Conservation (phyloP, 495 filamentous ascomycete species). For the Xylaria palmicola region DNA sequence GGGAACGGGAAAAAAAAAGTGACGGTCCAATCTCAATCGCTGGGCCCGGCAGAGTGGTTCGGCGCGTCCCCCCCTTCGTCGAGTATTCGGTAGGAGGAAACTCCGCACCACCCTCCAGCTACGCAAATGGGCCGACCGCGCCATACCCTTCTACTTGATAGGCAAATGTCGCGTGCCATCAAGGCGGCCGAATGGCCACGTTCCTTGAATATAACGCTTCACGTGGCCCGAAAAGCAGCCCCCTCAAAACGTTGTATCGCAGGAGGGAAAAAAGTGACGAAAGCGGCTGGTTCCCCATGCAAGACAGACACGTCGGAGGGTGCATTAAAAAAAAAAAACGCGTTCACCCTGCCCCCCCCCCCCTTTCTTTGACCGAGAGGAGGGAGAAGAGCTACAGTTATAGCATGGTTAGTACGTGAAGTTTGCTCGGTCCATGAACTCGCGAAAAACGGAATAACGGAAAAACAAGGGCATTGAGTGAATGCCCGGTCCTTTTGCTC, state of each 20-base stretch:
- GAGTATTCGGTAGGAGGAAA: neutral
- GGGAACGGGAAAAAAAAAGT: too few species aligned
- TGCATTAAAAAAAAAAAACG: neutral
- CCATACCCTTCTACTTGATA: too few species aligned
- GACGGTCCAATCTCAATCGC: neutral
- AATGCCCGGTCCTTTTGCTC: neutral
- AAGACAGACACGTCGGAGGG: neutral
- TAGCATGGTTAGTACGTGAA: too few species aligned
- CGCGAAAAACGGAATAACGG: too few species aligned
- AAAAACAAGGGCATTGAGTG: neutral
- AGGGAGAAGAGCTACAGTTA: too few species aligned
- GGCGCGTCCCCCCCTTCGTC: neutral
- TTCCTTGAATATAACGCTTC: neutral
- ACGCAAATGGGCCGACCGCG: too few species aligned
- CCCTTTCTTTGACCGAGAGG: too few species aligned
- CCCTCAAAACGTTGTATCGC: neutral
- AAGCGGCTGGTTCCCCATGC: neutral
- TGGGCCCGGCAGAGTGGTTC: constrained; percentile 9
- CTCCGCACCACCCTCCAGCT: neutral
- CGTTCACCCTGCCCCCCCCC: neutral
- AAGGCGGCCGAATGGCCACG: neutral
- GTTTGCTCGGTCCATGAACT: too few species aligned
- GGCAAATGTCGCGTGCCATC: neutral
- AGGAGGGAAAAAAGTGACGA: neutral
- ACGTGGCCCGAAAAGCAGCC: neutral